Evolutionary conservation across 306 rosid species (phyloP), one percentile per base, ranked within the genome.

Genomic region (Prunus padus): DNA sequence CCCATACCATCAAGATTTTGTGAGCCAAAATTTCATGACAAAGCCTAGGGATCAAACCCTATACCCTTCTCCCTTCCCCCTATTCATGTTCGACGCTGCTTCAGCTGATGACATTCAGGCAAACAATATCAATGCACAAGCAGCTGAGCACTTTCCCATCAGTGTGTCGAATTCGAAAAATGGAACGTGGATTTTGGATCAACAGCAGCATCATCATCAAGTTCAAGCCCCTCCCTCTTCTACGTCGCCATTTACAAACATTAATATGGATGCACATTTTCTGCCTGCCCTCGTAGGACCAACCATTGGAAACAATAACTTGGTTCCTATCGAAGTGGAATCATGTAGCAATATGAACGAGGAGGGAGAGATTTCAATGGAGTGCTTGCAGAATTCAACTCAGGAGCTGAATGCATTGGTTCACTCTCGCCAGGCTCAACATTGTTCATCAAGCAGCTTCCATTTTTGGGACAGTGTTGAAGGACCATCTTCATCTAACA

Each of bases 51-150:
- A 46, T 12, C 50, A 88, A 81, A 72, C 85, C 72, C 54, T 84
- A 9, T 90, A 83, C 70, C 75, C 90, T 37, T 73, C 92, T 11
- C 75, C 97, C 2, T 86, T 84, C 66, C 90, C 94, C 5, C 19
- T 76, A 57, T 87, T 87, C 80, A 86, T 89, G 91, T 87, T 89
- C 75, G 91, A 91, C 86, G 37, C 81, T 44, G 26, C 70, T 73
- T 46, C 62, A 50, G 45, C 11, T 1, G 50, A 70, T 4, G 63
- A 67, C 71, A 22, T 54, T 67, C 71, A 33, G 20, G 47, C 65
- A 33, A 52, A 7, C 20, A 71, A n/a, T 31, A 52, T 20, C 19
- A 52, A n/a, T 20, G 64, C 12, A n/a, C 49, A 54, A 31, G 62
- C 19, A 33, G 51, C 25, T 22, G 14, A n/a, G 47, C 65, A 54